Percentiles rank a stretch among this genome's conserved stretches.
Conservation (phyloP, 2,329 filamentous ascomycete genomes). For the Cordyceps tenuipes region DNA sequence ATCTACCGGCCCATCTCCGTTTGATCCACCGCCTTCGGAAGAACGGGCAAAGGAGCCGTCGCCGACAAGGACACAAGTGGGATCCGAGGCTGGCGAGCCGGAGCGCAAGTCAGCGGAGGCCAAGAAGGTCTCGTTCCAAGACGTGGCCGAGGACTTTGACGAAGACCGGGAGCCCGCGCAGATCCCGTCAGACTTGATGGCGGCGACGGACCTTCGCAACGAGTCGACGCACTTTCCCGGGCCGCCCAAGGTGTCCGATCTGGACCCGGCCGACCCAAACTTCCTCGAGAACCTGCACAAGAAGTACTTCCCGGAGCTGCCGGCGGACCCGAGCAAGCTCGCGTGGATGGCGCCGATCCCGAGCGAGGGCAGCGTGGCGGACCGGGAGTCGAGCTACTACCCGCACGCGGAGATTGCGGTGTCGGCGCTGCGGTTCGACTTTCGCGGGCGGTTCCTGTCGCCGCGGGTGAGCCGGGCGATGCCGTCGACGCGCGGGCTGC, state of each 20-base stretch:
- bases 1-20: slow-evolving; percentile 32
- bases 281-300: slow-evolving; percentile 79
- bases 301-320: slow-evolving; percentile 88
- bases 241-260: slow-evolving; percentile 51
- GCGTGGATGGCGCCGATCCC: slow-evolving; percentile 81
- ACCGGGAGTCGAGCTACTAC: slow-evolving; percentile 71
- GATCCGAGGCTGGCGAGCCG: not conserved
- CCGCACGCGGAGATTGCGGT: slow-evolving; percentile 66
- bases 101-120: slow-evolving; percentile 7
- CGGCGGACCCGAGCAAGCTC: slow-evolving; percentile 75
- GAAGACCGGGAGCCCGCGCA: slow-evolving; percentile 35
- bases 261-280: slow-evolving; percentile 74
- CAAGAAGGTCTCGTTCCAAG: slow-evolving; percentile 18
- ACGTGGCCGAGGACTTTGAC: slow-evolving; percentile 25
- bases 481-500: slow-evolving; percentile 70
- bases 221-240: slow-evolving; percentile 54
- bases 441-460: slow-evolving; percentile 70
- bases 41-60: slow-evolving; percentile 1
- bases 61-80: not conserved
- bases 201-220: slow-evolving; percentile 30
- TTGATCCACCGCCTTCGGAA: slow-evolving; percentile 27
- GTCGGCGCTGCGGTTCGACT: slow-evolving; percentile 79
- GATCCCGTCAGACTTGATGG: slow-evolving; percentile 34
- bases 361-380: slow-evolving; percentile 53
- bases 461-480: slow-evolving; percentile 67